These are phyloP conservation scores for Aspergillus felis DNA, from an alignment of 2,329 filamentous ascomycete genomes.

Conservation along the genomic window DNA sequence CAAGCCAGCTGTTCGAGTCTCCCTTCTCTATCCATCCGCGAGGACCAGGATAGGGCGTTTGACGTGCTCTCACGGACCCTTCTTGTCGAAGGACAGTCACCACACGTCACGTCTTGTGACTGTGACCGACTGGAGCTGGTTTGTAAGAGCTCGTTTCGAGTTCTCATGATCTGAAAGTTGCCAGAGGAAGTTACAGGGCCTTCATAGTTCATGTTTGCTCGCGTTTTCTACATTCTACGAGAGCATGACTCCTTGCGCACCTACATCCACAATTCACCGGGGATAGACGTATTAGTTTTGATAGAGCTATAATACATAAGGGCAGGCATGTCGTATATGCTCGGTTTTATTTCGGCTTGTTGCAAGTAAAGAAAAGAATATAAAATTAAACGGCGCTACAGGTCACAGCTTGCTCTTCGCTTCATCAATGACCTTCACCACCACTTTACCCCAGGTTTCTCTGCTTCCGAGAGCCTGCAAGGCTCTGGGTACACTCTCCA, in stretches of 20 bases:
- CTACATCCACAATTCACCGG: constrained; percentile 24
- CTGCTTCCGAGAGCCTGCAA: constrained; percentile 72
- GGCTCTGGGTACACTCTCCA: constrained; percentile 74
- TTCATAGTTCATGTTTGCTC: constrained; percentile 46
- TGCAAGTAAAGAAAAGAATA: not conserved
- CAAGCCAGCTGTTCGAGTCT: constrained; percentile 35
- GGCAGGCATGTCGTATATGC: not conserved
- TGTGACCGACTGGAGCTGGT: constrained; percentile 41
- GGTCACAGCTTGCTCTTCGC: constrained; percentile 44
- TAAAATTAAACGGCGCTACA: not conserved
- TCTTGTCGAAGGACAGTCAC: constrained; percentile 31
- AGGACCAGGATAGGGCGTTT: constrained; percentile 2
- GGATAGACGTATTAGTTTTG: not conserved
- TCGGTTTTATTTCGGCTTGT: not conserved
- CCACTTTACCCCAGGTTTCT: constrained; percentile 94
- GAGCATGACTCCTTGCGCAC: constrained; percentile 47
- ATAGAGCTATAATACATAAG: not conserved
- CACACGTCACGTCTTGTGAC: constrained; percentile 41
- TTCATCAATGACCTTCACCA: constrained; percentile 78
- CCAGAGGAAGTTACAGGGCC: constrained; percentile 39
- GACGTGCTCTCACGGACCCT: constrained; percentile 27
- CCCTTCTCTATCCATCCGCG: not conserved
- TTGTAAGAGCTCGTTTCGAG: constrained; percentile 20
- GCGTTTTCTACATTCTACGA: constrained; percentile 30
- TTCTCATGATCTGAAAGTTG: constrained; percentile 24